These are phyloP conservation scores for Tolypocladium album DNA, from an alignment of 2,329 filamentous ascomycete genomes.

Conservation along the genomic window DNA sequence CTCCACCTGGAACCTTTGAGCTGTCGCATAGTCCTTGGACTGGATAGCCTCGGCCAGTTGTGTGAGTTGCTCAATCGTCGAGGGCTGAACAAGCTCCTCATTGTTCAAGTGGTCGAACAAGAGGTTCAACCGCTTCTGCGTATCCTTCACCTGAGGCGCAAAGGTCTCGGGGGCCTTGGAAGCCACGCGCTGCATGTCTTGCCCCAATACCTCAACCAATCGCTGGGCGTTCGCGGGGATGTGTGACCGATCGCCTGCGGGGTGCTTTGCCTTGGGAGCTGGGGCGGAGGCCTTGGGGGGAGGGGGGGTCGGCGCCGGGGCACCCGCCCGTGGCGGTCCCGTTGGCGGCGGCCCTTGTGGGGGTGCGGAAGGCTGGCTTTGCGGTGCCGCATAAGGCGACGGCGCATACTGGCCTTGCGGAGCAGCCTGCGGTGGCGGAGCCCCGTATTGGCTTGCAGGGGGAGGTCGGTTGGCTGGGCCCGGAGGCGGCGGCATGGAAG, in stretches of 20 bases:
- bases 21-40: conserved; percentile 56
- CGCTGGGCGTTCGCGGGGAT: conserved; percentile 68
- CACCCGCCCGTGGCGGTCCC: conserved; percentile 21
- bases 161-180: conserved; percentile 77
- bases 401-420: conserved; percentile 23
- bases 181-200: conserved; percentile 84
- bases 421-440: conserved; percentile 35
- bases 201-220: conserved; percentile 69
- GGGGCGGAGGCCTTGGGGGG: conserved; percentile 38
- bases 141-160: conserved; percentile 82
- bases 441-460: conserved; percentile 29
- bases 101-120: conserved; percentile 98
- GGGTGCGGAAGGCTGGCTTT: conserved; percentile 22
- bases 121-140: conserved; percentile 82
- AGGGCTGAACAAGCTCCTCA: conserved; percentile 73
- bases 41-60: conserved; percentile 57
- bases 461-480: conserved; percentile 32
- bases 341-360: conserved; percentile 26
- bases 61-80: conserved; percentile 59
- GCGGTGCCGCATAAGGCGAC: conserved; percentile 8
- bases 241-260: conserved; percentile 80
- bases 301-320: conserved; percentile 28
- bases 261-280: conserved; percentile 52
- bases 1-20: conserved; percentile 59
- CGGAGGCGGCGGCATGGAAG: conserved; percentile 29